phyloP scores from a whole-genome alignment of 1,284 basidiomycete species.

The Moesziomyces sp. region DNA sequence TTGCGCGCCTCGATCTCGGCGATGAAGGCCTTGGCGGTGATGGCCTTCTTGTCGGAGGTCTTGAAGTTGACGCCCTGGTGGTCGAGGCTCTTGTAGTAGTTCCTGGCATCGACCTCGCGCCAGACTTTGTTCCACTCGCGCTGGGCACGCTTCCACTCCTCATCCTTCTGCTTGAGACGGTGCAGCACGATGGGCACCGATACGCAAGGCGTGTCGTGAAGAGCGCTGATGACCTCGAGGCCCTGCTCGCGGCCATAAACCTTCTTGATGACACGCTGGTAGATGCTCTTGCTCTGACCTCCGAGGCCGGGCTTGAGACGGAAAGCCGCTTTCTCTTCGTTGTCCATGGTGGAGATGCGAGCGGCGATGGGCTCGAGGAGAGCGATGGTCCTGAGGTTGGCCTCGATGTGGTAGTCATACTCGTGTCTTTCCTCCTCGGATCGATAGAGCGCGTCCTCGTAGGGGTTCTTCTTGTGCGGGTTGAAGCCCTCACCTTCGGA shows the following conservation, averaged over 20 bases:
- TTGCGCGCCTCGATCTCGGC: constrained; percentile 85
- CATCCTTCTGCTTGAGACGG: constrained; percentile 92
- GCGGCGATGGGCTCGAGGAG: constrained; percentile 88
- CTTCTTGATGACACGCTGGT: constrained; percentile 93
- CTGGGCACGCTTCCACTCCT: constrained; percentile 95
- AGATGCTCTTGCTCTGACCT: constrained; percentile 85
- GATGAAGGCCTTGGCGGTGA: constrained; percentile 89
- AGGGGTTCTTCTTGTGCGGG: constrained; percentile 95
- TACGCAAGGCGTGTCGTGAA: constrained; percentile 91
- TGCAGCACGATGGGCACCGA: constrained; percentile 91
- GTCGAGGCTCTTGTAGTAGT: constrained; percentile 91
- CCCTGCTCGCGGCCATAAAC: constrained; percentile 89
- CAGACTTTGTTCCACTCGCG: constrained; percentile 97
- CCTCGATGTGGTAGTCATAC: constrained; percentile 96
- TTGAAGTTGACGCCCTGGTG: constrained; percentile 96
- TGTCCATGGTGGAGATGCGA: constrained; percentile 88
- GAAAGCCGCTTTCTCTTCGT: constrained; percentile 85
- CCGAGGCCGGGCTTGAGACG: constrained; percentile 89
- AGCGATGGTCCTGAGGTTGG: constrained; percentile 88
- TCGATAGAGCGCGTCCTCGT: constrained; percentile 94
- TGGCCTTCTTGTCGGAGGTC: constrained; percentile 92
- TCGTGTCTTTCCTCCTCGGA: constrained; percentile 98
- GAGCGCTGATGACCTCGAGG: constrained; percentile 84
- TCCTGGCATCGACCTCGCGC: constrained; percentile 95
- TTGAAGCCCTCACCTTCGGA: constrained; percentile 94